Evolutionary conservation across 2,329 filamentous ascomycete species (phyloP), one percentile per base, ranked within the genome.

Genomic region (Passalora sequoiae): DNA sequence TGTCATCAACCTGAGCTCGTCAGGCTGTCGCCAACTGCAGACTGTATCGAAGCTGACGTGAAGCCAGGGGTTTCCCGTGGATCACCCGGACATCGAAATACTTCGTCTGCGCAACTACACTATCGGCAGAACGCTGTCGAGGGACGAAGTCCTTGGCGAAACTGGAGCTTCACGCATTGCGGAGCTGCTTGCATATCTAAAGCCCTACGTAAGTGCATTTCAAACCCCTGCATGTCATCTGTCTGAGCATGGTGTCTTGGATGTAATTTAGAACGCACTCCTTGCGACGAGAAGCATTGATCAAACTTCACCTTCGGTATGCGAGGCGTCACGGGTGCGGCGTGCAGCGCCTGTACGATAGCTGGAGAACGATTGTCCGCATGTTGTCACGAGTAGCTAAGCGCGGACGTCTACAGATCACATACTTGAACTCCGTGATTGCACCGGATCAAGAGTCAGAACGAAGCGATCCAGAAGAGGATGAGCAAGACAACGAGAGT

Each of bases 91-190:
- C 55, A 89, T 95, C 58, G 80, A 82, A 43, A 74, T 96, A 40
- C 72, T 95, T 43, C 84, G 88, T 56, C 73, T 96, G 59, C 77
- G 81, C 48, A 92, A 83, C 63, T 95, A 84, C 62, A 89, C 84
- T 0, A 67, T 94, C 16, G 75, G 79, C 27, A 80, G 73, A 46
- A 79, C 80, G 60, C 66, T 95, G 25, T 63, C 73, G 9, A 87
- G 89, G 56, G 66, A 73, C 7, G 71, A 86, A 36, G 72, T 94
- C 15, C 70, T 81, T 25, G 72, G 74, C 33, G 68, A 76, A 35
- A 70, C 79, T 57, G 80, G 78, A 12, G 75, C 88, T 65, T 75
- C 81, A 21, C 77, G 76, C 58, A 73, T 95, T 40, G 71, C 74
- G 39, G 72, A 76, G 28, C 67, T 88, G 16, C 69, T 95, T 52